A percentile compares a stretch with the other conserved stretches of the same genome.
Conservation (phyloP, 75 land plant genomes). For the Pinus tabuliformis region DNA sequence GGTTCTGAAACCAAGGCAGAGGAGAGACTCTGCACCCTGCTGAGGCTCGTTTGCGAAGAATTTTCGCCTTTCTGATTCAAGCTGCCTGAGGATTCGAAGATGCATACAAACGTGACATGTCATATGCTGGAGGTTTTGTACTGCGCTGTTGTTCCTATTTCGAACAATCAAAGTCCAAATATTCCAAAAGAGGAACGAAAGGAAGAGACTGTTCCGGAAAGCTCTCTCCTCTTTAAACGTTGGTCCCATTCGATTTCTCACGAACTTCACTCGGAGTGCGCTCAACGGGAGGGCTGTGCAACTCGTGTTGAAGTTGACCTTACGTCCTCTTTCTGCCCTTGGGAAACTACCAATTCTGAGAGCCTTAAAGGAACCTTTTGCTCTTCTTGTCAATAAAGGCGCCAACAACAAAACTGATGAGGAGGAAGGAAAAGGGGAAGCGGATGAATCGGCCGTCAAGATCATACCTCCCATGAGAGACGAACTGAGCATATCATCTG, state of each 20-base stretch:
- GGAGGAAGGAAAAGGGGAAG: neutral
- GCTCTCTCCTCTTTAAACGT: neutral
- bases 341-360: neutral
- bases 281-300: neutral
- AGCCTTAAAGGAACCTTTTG: neutral
- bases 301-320: neutral
- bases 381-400: neutral
- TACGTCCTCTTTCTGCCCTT: neutral
- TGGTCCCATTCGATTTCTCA: neutral
- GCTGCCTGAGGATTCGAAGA: neutral
- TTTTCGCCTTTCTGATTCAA: conserved; percentile 31
- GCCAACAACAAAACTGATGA: neutral
- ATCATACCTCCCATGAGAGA: conserved; percentile 20
- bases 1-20: conserved; percentile 16
- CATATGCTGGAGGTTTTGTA: neutral
- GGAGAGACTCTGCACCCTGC: conserved; percentile 16
- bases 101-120: neutral
- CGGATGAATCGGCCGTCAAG: neutral
- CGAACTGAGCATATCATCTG: conserved; percentile 36
- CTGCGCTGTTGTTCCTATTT: neutral
- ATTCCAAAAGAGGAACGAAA: neutral
- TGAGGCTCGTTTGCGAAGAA: conserved; percentile 24
- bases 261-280: neutral
- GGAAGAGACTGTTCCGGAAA: neutral
- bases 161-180: neutral